Evolutionary conservation across 176 grass and related monocot genomes (phyloP).

Genomic region (Carex littledalei): DNA sequence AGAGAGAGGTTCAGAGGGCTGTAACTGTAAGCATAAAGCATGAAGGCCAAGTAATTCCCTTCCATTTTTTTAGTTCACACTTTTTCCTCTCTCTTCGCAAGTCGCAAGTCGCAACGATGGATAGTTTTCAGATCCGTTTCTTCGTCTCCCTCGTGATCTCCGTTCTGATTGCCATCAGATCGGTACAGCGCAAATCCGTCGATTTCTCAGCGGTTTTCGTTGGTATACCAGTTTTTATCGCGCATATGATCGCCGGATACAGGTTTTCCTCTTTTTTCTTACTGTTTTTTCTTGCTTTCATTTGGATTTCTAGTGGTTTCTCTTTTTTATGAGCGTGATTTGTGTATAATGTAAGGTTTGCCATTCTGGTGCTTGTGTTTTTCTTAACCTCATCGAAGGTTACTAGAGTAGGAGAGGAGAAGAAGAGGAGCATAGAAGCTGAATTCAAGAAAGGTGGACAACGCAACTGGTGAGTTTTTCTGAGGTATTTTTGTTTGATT

Average conservation of each 20-base stretch:
- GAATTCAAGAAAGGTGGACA: slow-evolving; percentile 90
- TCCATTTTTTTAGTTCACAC: not conserved
- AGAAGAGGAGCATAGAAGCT: slow-evolving; percentile 66
- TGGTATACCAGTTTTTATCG: slow-evolving; percentile 71
- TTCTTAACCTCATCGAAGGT: slow-evolving; percentile 88
- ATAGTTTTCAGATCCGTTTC: slow-evolving; percentile 34
- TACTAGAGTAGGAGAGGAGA: slow-evolving; percentile 73
- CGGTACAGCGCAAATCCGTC: slow-evolving; percentile 73
- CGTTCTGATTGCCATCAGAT: slow-evolving; percentile 47
- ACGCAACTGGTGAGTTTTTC: slow-evolving; percentile 65
- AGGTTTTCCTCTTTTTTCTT: slow-evolving; percentile 56
- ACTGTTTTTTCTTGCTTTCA: not conserved
- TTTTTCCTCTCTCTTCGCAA: not conserved
- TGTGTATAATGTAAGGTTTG: slow-evolving; percentile 45
- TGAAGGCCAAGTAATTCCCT: not conserved
- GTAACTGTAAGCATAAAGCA: not conserved
- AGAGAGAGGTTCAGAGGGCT: not conserved
- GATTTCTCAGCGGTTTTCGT: slow-evolving; percentile 61
- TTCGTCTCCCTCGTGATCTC: slow-evolving; percentile 26
- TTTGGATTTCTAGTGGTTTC: slow-evolving; percentile 4
- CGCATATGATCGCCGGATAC: slow-evolving; percentile 77
- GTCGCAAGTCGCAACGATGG: not conserved
- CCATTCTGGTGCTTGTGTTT: slow-evolving; percentile 72
- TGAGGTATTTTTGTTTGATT: not conserved
- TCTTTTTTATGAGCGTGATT: slow-evolving; percentile 20